Evolutionary conservation across 1,139 yeast species (phyloP).

Genomic region (Blastobotrys apis): DNA sequence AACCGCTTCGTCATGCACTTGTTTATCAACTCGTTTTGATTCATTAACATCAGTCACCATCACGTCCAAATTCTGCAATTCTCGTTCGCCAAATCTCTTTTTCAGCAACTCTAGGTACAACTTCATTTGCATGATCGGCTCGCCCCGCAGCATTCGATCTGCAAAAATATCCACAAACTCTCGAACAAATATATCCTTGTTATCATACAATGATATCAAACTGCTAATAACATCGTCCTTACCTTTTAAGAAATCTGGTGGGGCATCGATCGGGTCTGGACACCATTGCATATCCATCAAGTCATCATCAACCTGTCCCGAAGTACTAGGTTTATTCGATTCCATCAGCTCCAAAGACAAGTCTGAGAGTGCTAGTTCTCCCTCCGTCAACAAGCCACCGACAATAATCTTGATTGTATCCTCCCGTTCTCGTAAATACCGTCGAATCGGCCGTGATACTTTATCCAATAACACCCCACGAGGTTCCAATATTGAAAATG

Average conservation of each 20-base stretch:
- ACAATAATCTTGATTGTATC: conserved; percentile 73
- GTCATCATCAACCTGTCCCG: conserved; percentile 35
- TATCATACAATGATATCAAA: conserved; percentile 70
- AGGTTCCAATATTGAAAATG: conserved; percentile 78
- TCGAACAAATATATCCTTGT: conserved; percentile 65
- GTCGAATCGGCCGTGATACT: conserved; percentile 69
- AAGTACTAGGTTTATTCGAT: conserved; percentile 1
- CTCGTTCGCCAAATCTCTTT: conserved; percentile 59
- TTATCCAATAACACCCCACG: conserved; percentile 77
- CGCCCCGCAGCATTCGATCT: conserved; percentile 48
- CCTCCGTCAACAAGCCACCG: conserved; percentile 56
- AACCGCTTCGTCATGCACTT: conserved; percentile 22
- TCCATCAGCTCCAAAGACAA: conserved; percentile 50
- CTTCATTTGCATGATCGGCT: conserved; percentile 37
- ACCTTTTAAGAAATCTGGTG: conserved; percentile 75
- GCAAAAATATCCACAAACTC: conserved; percentile 71
- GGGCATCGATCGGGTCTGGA: conserved; percentile 92
- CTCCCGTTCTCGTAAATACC: conserved; percentile 60
- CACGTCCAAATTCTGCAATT: conserved; percentile 68
- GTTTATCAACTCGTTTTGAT: conserved; percentile 29
- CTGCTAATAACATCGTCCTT: conserved; percentile 64
- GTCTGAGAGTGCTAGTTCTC: conserved; percentile 45
- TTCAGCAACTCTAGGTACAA: conserved; percentile 53
- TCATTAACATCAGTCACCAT: conserved; percentile 71
- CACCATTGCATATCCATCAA: conserved; percentile 57